phyloP scores from a whole-genome alignment of 306 rosid species.

The Castanea sativa region DNA sequence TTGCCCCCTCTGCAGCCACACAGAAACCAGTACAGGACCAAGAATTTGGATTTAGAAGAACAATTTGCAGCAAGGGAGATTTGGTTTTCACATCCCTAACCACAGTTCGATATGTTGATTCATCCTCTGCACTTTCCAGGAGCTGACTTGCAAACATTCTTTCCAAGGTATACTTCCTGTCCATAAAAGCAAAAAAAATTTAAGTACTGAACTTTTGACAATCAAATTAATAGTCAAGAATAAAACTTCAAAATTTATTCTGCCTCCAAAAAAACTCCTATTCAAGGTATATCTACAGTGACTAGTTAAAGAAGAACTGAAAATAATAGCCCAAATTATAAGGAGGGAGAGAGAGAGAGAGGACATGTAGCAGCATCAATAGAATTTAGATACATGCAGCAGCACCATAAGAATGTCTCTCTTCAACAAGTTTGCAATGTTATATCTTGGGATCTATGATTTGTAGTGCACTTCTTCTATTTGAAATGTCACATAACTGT shows the following conservation, averaged over 20 bases:
- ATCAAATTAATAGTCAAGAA: constrained; percentile 2
- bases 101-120: constrained; percentile 80
- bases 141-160: constrained; percentile 78
- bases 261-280: not conserved
- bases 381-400: not conserved
- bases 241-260: constrained; percentile 6
- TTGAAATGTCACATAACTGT: not conserved
- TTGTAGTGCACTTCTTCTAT: not conserved
- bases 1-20: constrained; percentile 26
- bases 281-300: not conserved
- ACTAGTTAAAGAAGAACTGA: not conserved
- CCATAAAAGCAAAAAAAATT: constrained; percentile 13
- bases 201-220: constrained; percentile 10
- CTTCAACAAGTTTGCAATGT: not conserved
- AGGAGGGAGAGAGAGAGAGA: not conserved
- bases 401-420: not conserved
- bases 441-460: not conserved
- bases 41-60: constrained; percentile 66
- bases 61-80: constrained; percentile 62
- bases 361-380: not conserved
- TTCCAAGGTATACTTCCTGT: constrained; percentile 70
- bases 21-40: constrained; percentile 71
- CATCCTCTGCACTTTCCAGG: constrained; percentile 68
- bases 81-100: constrained; percentile 65
- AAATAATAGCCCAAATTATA: not conserved